Evolutionary conservation across 1,284 basidiomycete genomes (phyloP), one percentile per base, ranked within the genome.

Genomic region (Ceratobasidium sp.): DNA sequence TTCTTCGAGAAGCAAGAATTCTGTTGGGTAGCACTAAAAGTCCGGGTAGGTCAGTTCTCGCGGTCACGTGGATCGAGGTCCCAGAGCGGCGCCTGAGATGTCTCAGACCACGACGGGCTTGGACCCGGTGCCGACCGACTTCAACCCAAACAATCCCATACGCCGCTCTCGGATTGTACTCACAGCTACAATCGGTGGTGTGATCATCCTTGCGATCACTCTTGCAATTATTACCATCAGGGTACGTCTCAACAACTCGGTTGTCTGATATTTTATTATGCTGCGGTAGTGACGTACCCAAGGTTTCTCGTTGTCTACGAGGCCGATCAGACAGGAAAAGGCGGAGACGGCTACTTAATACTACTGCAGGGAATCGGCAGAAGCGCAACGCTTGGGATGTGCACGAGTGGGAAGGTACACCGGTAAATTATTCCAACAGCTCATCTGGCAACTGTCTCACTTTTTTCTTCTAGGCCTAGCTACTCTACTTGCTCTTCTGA

Each of bases 341-440:
- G 41, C 55, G 65, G n/a, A 69, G 65, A 41, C 43, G 21, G 36
- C 18, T 69, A 18, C 39, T 69, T 3, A 69, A 69, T 43, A 57
- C 45, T 10, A 45, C 50, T n/a, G 65, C 52, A 5, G 53, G 21
- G 18, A 69, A 69, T 26, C 65, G 65, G 5, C 65, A 58, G 32
- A 69, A 55, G 46, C 65, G 65, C 9, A 69, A 69, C 43, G 65
- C 65, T 10, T 69, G 65, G 65, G 65, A 69, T 55, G 65, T 69
- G n/a, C 65, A 69, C 0, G 65, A 69, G 28, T 69, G 65, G 65
- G 65, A 69, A 39, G 65, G 65, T 8, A 69, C 52, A 3, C 65
- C 65, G 4, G 65, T 69, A 28, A 41, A 53, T 46, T 3, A 14
- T 30, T 32, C 28, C 14, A 9, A 30, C 23, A 12, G 18, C 30